Conservation (phyloP, 768 basidiomycete species). For the Pleurotus citrinopileatus region DNA sequence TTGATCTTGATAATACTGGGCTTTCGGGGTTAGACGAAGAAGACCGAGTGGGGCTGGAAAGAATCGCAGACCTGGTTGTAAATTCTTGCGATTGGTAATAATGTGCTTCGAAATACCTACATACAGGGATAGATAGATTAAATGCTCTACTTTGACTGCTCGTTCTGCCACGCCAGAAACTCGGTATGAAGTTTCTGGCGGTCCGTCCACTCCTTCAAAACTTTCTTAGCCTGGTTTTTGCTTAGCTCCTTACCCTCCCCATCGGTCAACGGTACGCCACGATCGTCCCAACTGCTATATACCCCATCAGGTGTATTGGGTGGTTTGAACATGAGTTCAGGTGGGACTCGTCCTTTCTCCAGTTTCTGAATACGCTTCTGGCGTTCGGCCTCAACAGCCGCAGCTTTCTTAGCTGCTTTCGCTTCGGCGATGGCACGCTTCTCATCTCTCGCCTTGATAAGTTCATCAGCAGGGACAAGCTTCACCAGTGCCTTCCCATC, state of each 20-base stretch:
- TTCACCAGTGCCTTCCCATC: slow-evolving; percentile 97
- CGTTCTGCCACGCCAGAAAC: slow-evolving; percentile 51
- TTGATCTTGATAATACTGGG: slow-evolving; percentile 86
- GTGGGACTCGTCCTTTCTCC: slow-evolving; percentile 79
- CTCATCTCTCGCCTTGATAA: slow-evolving; percentile 85
- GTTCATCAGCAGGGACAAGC: slow-evolving; percentile 76
- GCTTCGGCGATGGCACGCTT: slow-evolving; percentile 74
- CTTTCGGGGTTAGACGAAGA: slow-evolving; percentile 70
- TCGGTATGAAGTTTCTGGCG: slow-evolving; percentile 84
- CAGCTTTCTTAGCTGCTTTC: slow-evolving; percentile 79
- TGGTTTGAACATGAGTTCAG: slow-evolving; percentile 80
- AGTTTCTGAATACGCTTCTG: slow-evolving; percentile 72
- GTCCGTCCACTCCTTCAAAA: slow-evolving; percentile 64
- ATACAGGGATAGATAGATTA: neutral
- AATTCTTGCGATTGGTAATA: slow-evolving; percentile 63
- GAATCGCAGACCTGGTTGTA: slow-evolving; percentile 65
- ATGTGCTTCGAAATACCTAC: neutral
- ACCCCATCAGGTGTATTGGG: slow-evolving; percentile 68
- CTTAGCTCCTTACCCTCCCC: slow-evolving; percentile 80
- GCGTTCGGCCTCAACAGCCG: slow-evolving; percentile 57
- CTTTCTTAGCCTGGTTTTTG: slow-evolving; percentile 77
- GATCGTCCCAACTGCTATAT: slow-evolving; percentile 84
- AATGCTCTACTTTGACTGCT: slow-evolving; percentile 16
- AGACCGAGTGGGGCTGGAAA: slow-evolving; percentile 75
- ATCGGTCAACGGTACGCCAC: slow-evolving; percentile 85